Evolutionary conservation across 2,329 filamentous ascomycete genomes (phyloP), one percentile per base, ranked within the genome.

Genomic region (Phaeosphaeriaceae sp.): DNA sequence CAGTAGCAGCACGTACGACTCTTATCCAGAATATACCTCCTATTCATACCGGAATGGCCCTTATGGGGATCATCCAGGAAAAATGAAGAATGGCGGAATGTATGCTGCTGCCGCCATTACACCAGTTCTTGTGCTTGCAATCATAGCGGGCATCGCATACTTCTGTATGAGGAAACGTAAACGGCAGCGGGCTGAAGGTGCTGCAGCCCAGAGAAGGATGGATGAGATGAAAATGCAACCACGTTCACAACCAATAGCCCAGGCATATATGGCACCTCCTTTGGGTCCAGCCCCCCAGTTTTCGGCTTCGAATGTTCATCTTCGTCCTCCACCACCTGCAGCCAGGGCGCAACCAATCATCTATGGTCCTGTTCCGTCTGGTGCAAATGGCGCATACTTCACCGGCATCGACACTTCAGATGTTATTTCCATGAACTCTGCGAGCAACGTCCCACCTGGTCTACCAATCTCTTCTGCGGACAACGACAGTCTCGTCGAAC

Each of bases 331-430:
- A 17, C 58, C 67, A 22, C 62, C 28, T 13, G 61, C 61, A 43
- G 60, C 50, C 2, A 49, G 61, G 13, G 54, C 68, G 24, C 70
- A 65, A 15, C 75, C 75, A 22, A 67, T 78, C 22, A 77, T 78
- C 8, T 63, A 77, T 8, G 75, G 75, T 3, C 75, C 75, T 0
- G 77, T 77, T 32, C 58, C 60, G 8, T 64, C 69, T 1, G 69
- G 68, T n/a, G 67, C 66, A 8, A 73, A 72, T 35, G 68, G 74
- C 26, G 70, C 71, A 21, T 78, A 77, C 61, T 66, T 74, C 22
- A 78, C 76, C 22, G 76, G 76, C 13, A 77, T 78, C 43, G 76
- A 78, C 54, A 78, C 75, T 2, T 77, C 76, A 3, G 76, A 78
- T 32, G 61, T 73, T 17, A 61, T 77, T 1, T 78, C 75, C 2